Evolutionary conservation across 2,329 filamentous ascomycete genomes (phyloP), one percentile per base, ranked within the genome.

Genomic region (Fonsecaea monophora): DNA sequence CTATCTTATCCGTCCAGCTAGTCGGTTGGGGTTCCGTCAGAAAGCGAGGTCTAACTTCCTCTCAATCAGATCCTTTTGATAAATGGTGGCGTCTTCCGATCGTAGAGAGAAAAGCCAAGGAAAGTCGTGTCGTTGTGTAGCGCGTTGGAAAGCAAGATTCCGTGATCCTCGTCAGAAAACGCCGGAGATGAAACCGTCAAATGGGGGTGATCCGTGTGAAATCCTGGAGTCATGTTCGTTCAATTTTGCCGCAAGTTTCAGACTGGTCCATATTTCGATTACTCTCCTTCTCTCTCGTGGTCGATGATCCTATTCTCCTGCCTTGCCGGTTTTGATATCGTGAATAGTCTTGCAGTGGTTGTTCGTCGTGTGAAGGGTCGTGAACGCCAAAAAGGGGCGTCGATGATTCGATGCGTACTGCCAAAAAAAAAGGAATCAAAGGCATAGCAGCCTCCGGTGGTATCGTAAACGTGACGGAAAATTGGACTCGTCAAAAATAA

Each of bases 291-390:
- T 45, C 50, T 58, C 45, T 40, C n/a, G 56, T 59, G 58, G 18
- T 53, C 42, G 42, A 62, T 48, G 40, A 60, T 62, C 53, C 59
- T 38, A 50, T 45, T n/a, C 53, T 45, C 30, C 53, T 59, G 58
- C 60, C 59, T 68, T 60, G 66, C 62, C 62, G 25, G 25, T 57
- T 34, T 21, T 42, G 3, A 2, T 45, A 35, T 63, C 59, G 66
- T 68, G 66, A 60, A 68, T 59, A 59, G 15, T 54, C 53, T 67
- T 68, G 62, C 56, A 34, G 35, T 53, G 60, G 48, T 55, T 37
- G 48, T 48, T 53, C 56, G 54, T 61, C 53, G 53, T 62, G 45
- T 53, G 59, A 38, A 53, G 54, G 61, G 61, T 67, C 65, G 65
- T 67, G 65, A 53, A 64, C 56, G 60, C 62, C 50, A 21, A 60